Base-by-base conservation (phyloP, 768 basidiomycete genomes). In the Rhizopogon roseolus region DNA sequence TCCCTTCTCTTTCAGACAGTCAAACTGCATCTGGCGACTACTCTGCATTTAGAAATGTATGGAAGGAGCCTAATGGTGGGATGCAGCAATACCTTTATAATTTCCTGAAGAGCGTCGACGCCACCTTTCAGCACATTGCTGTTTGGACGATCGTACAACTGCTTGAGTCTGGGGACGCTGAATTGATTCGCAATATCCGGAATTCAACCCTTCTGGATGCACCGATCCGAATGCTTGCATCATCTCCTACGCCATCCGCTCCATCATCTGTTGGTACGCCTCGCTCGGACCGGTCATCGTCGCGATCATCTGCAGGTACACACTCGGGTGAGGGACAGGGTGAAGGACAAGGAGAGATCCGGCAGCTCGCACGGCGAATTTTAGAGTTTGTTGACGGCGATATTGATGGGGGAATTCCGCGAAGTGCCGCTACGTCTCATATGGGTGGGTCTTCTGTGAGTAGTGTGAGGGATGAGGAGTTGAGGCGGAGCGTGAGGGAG, bases 61-160 rank as follows among this genome's bases (percentile, higher is more conserved):
- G 97, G 97, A 90, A 93, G 62, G 90, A 93, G 68, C 97, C 97
- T 6, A 94, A 97, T 53, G 97, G 95, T 17, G 97, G 97, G 41
- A 88, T 99, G 80, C 96, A 98, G 68, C 82, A 81, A 56, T 99
- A 99, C 72, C 78, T 99, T 41, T 88, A 92, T 66, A 83, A 92
- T 42, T 99, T 99, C 83, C 72, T 99, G 61, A 91, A 84, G 40
- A 95, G 91, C 64, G 76, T 89, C 6, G 97, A 99, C 64, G 88
- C 92, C 13, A 99, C 97, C 1, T 99, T 99, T 86, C 95, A 98
- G 69, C 97, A 99, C 66, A 99, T 98, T 58, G 97, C 97, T 34
- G 94, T 99, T 41, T 99, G 97, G 97, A 98, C 97, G 0, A 95
- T 98, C 60, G 95, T 98, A 25, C 97, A 99, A 66, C 74, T 99